These are phyloP conservation scores for Suillus decipiens DNA, from an alignment of 768 basidiomycete genomes.

Conservation along the genomic window DNA sequence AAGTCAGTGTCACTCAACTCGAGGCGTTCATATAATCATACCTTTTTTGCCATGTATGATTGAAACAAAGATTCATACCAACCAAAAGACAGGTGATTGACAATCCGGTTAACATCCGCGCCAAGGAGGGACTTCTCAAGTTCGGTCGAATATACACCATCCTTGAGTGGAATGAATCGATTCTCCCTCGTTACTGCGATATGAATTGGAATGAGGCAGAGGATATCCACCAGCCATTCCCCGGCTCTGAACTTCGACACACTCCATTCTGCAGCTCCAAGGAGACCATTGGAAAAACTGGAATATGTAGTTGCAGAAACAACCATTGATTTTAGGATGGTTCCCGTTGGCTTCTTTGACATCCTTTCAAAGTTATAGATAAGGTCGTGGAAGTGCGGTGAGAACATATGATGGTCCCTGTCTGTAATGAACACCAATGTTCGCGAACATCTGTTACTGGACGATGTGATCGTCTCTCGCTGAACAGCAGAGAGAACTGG, in stretches of 20 bases:
- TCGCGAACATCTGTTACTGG: slow-evolving; percentile 32
- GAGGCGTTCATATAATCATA: slow-evolving; percentile 13
- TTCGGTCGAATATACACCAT: slow-evolving; percentile 52
- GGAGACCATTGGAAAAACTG: slow-evolving; percentile 25
- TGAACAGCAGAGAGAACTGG: slow-evolving; percentile 56
- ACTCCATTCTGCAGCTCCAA: slow-evolving; percentile 22
- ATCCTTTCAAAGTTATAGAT: slow-evolving; percentile 48
- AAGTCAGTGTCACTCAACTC: not conserved
- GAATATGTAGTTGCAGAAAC: slow-evolving; percentile 35
- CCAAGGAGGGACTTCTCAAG: slow-evolving; percentile 57
- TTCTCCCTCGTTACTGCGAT: slow-evolving; percentile 62
- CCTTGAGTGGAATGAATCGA: slow-evolving; percentile 60
- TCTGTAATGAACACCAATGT: slow-evolving; percentile 48
- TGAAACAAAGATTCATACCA: slow-evolving; percentile 69
- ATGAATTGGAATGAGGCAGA: slow-evolving; percentile 67
- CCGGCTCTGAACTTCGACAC: slow-evolving; percentile 47
- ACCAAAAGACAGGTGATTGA: slow-evolving; percentile 56
- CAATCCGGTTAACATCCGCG: slow-evolving; percentile 58
- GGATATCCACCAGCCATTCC: slow-evolving; percentile 62
- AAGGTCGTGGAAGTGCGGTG: slow-evolving; percentile 46
- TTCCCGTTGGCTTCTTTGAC: slow-evolving; percentile 55
- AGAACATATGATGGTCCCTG: slow-evolving; percentile 36
- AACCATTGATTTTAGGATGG: slow-evolving; percentile 39
- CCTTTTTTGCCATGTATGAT: slow-evolving; percentile 62
- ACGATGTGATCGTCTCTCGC: slow-evolving; percentile 43